phyloP scores from a whole-genome alignment of 768 basidiomycete species.

The Psilocybe azurescens region DNA sequence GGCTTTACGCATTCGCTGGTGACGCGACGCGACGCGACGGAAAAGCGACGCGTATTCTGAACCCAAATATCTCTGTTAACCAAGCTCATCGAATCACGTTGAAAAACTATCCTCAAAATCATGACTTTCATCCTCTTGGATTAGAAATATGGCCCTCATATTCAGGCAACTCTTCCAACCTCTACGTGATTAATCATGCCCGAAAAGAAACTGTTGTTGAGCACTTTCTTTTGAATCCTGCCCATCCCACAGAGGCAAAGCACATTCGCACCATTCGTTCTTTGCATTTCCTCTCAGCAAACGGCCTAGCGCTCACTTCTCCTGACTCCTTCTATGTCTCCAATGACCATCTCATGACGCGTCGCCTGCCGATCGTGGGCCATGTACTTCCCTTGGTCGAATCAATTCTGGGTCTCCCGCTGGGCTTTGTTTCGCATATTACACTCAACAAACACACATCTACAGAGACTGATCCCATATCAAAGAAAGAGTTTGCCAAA shows the following conservation, averaged over 20 bases:
- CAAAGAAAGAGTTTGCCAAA: slow-evolving; percentile 43
- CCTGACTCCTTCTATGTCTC: slow-evolving; percentile 73
- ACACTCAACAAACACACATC: slow-evolving; percentile 37
- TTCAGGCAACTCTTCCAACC: slow-evolving; percentile 51
- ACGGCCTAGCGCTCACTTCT: slow-evolving; percentile 68
- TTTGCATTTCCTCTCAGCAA: slow-evolving; percentile 66
- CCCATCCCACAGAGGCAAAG: slow-evolving; percentile 44
- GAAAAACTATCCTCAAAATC: slow-evolving; percentile 54
- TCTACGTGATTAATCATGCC: slow-evolving; percentile 76
- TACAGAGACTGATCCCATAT: slow-evolving; percentile 28
- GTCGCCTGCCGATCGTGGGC: slow-evolving; percentile 61
- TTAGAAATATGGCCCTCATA: slow-evolving; percentile 60
- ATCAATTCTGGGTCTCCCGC: slow-evolving; percentile 57
- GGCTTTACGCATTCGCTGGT: slow-evolving; percentile 49
- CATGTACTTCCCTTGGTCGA: slow-evolving; percentile 58
- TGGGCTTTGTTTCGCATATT: slow-evolving; percentile 65
- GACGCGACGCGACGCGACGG: slow-evolving; percentile 2
- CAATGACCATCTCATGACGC: slow-evolving; percentile 74
- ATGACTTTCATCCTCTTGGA: slow-evolving; percentile 79
- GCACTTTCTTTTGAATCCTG: slow-evolving; percentile 62
- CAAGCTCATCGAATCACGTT: slow-evolving; percentile 48
- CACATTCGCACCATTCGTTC: slow-evolving; percentile 67
- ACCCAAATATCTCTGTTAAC: slow-evolving; percentile 13
- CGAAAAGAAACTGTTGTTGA: slow-evolving; percentile 66
- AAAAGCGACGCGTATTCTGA: slow-evolving; percentile 17